Percentiles rank a stretch among this genome's conserved stretches.
phyloP scores from a whole-genome alignment of 1,284 basidiomycete species.

The Phellopilus nigrolimitatus region DNA sequence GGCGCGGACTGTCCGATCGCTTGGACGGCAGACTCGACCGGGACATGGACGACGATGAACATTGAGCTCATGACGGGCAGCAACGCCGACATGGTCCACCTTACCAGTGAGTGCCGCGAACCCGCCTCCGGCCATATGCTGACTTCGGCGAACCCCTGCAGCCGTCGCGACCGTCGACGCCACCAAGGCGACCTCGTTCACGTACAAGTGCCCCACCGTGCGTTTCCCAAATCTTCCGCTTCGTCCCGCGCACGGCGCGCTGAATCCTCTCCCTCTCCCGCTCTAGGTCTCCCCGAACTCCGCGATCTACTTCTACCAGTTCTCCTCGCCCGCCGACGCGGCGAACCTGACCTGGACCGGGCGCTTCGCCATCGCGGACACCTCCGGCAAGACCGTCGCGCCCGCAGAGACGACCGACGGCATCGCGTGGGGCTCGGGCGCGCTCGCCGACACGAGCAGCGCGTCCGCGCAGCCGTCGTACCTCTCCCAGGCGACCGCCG shows the following conservation, averaged over 20 bases:
- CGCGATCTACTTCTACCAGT: conserved; percentile 79
- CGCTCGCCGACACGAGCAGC: conserved; percentile 41
- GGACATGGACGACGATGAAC: conserved; percentile 58
- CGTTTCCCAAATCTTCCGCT: too few species aligned
- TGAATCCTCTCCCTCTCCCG: not conserved
- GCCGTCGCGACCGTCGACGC: conserved; percentile 63
- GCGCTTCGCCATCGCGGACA: conserved; percentile 71
- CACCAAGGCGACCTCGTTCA: conserved; percentile 42
- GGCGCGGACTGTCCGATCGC: conserved; percentile 48
- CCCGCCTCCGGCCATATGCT: too few species aligned
- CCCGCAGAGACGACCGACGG: conserved; percentile 48
- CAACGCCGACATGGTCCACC: conserved; percentile 65
- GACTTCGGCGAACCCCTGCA: too few species aligned
- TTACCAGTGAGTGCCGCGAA: conserved; percentile 56
- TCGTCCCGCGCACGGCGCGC: too few species aligned
- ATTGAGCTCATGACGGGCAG: conserved; percentile 78
- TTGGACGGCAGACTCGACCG: conserved; percentile 54
- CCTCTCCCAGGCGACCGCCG: not conserved
- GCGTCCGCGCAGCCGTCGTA: conserved; percentile 29
- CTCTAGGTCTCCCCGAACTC: conserved; percentile 62
- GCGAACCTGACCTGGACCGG: conserved; percentile 64
- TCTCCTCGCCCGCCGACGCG: conserved; percentile 39
- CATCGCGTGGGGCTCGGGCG: conserved; percentile 70
- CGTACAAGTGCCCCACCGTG: conserved; percentile 68
- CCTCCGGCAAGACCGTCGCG: conserved; percentile 43